Percentiles rank a stretch among this genome's conserved stretches.
phyloP scores from a whole-genome alignment of 306 rosid genomes.

The Rosa rugosa region DNA sequence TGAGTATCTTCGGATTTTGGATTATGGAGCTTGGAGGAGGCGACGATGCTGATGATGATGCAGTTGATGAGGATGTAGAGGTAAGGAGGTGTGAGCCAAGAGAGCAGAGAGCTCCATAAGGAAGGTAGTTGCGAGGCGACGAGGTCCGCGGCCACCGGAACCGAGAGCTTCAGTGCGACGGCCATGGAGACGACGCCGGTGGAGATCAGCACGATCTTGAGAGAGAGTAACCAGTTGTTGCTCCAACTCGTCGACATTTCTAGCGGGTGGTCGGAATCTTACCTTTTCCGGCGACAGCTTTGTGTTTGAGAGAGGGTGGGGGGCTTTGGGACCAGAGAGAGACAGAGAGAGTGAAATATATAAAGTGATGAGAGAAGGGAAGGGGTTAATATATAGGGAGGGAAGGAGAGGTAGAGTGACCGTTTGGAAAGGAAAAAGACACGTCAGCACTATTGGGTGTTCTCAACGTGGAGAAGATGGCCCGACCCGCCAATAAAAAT shows the following conservation, averaged over 20 bases:
- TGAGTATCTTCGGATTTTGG: conserved; percentile 18
- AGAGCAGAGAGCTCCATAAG: conserved; percentile 47
- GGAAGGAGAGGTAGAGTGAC: too few species aligned
- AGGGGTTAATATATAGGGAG: conserved; percentile 23
- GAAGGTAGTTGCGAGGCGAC: conserved; percentile 58
- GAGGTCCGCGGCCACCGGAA: conserved; percentile 55
- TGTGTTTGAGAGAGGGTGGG: background rate
- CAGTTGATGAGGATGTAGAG: conserved; percentile 69
- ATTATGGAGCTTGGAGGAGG: conserved; percentile 60
- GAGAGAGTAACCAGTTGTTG: conserved; percentile 36
- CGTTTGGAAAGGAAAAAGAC: too few species aligned
- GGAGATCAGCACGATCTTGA: conserved; percentile 53
- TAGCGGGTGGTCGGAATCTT: background rate
- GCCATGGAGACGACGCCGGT: conserved; percentile 62
- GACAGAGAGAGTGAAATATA: background rate
- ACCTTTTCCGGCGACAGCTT: background rate
- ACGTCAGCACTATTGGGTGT: conserved; percentile 5
- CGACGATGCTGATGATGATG: conserved; percentile 83
- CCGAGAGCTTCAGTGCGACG: conserved; percentile 56
- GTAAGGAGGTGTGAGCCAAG: conserved; percentile 77
- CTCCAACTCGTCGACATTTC: conserved; percentile 33
- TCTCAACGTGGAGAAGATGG: background rate
- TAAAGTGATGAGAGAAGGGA: background rate
- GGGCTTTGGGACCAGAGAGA: background rate
- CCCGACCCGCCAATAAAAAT: background rate